A percentile compares a stretch with the other conserved stretches of the same genome.
phyloP scores from a whole-genome alignment of 192 early-diverging fungal genomes.

The Pilaira anomala region DNA sequence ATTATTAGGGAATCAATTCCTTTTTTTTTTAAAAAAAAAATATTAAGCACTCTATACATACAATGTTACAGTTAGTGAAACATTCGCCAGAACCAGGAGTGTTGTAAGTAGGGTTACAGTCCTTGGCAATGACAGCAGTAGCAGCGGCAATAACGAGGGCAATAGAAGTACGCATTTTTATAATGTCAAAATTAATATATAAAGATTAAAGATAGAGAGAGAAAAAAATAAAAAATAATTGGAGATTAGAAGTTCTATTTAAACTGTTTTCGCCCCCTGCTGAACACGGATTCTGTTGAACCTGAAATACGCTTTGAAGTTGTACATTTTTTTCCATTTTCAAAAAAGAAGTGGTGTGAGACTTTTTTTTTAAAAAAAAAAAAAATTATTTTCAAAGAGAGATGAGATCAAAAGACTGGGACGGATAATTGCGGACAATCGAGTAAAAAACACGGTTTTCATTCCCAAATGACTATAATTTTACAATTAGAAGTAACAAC shows the following conservation, averaged over 20 bases:
- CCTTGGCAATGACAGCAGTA: constrained; percentile 22
- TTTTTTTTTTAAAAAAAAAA: no score
- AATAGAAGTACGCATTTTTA: constrained; percentile 34
- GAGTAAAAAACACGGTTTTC: no score
- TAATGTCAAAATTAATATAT: not conserved
- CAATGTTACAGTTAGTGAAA: constrained; percentile 27
- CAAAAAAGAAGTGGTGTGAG: no score
- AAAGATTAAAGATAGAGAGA: constrained; percentile 2
- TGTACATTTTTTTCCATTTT: no score
- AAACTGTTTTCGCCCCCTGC: not conserved
- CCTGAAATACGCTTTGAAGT: no score
- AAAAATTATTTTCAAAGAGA: no score
- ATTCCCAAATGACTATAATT: no score
- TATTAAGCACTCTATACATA: constrained; percentile 11
- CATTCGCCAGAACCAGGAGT: constrained; percentile 25
- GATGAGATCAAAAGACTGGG: no score
- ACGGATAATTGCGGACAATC: no score
- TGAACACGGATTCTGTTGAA: no score
- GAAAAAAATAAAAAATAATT: not conserved
- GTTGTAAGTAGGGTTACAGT: constrained; percentile 28
- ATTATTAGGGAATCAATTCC: not conserved
- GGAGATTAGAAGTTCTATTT: constrained; percentile 5
- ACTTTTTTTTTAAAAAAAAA: no score
- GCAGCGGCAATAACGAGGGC: constrained; percentile 13
- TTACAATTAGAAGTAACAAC: no score